phyloP scores from a whole-genome alignment of 129 eudicot species.

The Smallanthus sonchifolius region DNA sequence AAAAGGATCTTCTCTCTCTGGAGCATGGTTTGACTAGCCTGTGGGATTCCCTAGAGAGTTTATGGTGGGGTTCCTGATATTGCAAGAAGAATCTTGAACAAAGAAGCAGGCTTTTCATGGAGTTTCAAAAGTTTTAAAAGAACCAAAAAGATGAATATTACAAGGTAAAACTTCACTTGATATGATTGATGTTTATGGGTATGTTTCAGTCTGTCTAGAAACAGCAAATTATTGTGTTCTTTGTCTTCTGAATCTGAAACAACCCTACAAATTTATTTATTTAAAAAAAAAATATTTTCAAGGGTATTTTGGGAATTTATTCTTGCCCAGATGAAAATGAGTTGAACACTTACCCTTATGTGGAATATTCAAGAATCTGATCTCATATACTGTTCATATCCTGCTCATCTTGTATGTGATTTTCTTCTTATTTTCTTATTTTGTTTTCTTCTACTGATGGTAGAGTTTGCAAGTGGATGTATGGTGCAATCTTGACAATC shows the following conservation, averaged over 20 bases:
- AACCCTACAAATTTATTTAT: constrained; percentile 5
- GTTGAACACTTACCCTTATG: constrained; percentile 2
- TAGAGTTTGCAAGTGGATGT: constrained; percentile 29
- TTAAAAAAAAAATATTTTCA: background rate
- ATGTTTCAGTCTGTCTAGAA: constrained; percentile 9
- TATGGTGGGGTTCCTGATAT: constrained; percentile 30
- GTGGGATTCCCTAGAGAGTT: constrained; percentile 38
- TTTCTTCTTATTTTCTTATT: background rate
- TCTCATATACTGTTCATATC: background rate
- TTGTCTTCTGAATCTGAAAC: constrained; percentile 27
- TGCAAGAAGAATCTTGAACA: constrained; percentile 33
- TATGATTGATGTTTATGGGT: background rate
- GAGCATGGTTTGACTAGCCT: constrained; percentile 31
- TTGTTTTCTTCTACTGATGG: background rate
- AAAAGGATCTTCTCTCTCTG: constrained; percentile 11
- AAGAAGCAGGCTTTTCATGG: constrained; percentile 15
- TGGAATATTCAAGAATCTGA: constrained; percentile 80
- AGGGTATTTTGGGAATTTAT: constrained; percentile 22
- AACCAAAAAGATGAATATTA: constrained; percentile 24
- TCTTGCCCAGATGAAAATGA: constrained; percentile 5
- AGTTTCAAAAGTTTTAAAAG: constrained; percentile 14
- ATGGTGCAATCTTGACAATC: constrained; percentile 25
- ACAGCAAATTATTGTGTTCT: constrained; percentile 7
- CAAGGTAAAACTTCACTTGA: constrained; percentile 18
- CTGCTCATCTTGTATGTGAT: background rate